phyloP scores from a whole-genome alignment of 2,329 filamentous ascomycete genomes.

The Curvularia lunata region DNA sequence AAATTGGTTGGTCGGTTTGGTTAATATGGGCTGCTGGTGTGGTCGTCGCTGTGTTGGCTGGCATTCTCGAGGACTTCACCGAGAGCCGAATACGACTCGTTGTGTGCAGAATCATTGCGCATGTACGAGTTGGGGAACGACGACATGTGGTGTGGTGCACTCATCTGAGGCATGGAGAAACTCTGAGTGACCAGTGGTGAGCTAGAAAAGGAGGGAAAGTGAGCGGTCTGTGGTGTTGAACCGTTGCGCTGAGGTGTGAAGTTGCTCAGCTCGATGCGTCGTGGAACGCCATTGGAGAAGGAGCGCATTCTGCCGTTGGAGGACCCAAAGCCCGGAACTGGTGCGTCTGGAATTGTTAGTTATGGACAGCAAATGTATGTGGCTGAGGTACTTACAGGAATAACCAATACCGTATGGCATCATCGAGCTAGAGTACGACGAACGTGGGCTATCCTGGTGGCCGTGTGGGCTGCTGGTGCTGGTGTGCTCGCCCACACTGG shows the following conservation, averaged over 20 bases:
- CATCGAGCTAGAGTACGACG: constrained; percentile 44
- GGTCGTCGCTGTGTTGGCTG: constrained; percentile 42
- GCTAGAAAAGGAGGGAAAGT: constrained; percentile 50
- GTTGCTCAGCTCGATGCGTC: constrained; percentile 51
- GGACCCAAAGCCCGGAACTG: constrained; percentile 50
- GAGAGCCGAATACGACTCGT: constrained; percentile 46
- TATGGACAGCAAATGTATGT: not conserved
- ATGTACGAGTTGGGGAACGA: constrained; percentile 48
- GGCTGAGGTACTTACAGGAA: constrained; percentile 36
- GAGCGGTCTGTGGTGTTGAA: constrained; percentile 50
- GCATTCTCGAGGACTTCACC: constrained; percentile 47
- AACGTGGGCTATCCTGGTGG: constrained; percentile 34
- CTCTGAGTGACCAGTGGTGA: constrained; percentile 49
- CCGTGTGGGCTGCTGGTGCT: constrained; percentile 31
- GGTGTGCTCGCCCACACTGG: constrained; percentile 35
- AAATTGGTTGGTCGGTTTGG: constrained; percentile 1
- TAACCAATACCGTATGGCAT: constrained; percentile 51
- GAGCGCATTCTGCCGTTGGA: constrained; percentile 49
- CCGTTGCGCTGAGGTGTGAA: constrained; percentile 44
- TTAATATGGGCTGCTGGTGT: constrained; percentile 34
- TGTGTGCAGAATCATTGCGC: constrained; percentile 44
- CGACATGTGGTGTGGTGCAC: constrained; percentile 50
- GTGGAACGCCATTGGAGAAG: constrained; percentile 48
- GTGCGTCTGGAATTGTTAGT: constrained; percentile 42
- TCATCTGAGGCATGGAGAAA: constrained; percentile 48